Evolutionary conservation across 305 asterid species (phyloP).

Genomic region (Solanum chacoense): DNA sequence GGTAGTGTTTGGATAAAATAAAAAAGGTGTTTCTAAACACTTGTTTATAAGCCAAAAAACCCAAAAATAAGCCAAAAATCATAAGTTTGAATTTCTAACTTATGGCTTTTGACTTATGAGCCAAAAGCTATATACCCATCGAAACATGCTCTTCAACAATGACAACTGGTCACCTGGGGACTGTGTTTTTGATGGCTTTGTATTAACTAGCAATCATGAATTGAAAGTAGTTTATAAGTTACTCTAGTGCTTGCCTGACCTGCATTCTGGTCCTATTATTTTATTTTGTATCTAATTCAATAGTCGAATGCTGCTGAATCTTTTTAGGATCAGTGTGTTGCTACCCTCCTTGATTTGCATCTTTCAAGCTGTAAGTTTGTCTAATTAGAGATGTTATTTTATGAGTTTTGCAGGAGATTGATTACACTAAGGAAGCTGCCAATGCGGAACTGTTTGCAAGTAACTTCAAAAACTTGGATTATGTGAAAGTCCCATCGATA

Average conservation of each 20-base stretch:
- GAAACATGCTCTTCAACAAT: neutral
- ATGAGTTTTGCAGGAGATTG: slow-evolving; percentile 58
- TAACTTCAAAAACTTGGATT: slow-evolving; percentile 71
- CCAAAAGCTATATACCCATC: neutral
- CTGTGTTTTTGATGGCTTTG: neutral
- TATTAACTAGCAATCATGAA: neutral
- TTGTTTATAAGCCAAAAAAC: neutral
- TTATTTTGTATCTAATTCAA: neutral
- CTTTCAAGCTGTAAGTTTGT: neutral
- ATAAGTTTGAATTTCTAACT: neutral
- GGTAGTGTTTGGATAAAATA: neutral
- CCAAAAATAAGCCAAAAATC: neutral
- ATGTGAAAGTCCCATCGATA: slow-evolving; percentile 80
- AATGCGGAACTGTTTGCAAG: slow-evolving; percentile 68
- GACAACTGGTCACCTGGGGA: neutral
- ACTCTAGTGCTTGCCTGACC: neutral
- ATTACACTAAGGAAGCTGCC: slow-evolving; percentile 80
- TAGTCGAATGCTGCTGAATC: neutral
- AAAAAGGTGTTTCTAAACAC: neutral
- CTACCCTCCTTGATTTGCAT: neutral
- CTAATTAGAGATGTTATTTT: neutral
- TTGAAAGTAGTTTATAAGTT: neutral
- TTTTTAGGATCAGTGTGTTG: neutral
- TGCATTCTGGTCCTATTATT: neutral
- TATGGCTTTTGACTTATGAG: neutral